Conservation (phyloP, 495 filamentous ascomycete species). For the Podospora bellae-mahoneyi region DNA sequence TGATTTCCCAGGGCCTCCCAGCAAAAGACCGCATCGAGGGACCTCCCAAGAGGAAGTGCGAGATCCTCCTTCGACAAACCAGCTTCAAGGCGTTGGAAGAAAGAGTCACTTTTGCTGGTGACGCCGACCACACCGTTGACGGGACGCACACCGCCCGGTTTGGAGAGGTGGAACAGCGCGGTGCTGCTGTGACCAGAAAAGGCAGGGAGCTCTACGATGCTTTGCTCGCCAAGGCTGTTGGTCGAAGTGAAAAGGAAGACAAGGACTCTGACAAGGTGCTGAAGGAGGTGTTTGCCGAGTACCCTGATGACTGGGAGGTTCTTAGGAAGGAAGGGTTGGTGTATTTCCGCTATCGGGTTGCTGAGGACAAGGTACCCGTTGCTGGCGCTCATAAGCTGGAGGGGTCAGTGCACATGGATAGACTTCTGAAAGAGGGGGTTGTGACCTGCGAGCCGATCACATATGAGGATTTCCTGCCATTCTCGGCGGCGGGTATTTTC, state of each 20-base stretch:
- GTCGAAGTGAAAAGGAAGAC: constrained; percentile 25
- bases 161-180: constrained; percentile 46
- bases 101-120: constrained; percentile 31
- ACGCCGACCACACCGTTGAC: constrained; percentile 16
- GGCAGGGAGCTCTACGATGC: constrained; percentile 42
- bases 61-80: constrained; percentile 43
- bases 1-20: constrained; percentile 35
- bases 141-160: constrained; percentile 45
- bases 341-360: constrained; percentile 34
- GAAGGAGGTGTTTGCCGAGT: constrained; percentile 27
- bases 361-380: not conserved
- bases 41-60: constrained; percentile 35
- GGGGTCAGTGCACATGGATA: constrained; percentile 11
- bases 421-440: constrained; percentile 27
- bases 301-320: constrained; percentile 33
- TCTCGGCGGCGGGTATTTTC: constrained; percentile 46
- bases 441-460: constrained; percentile 37
- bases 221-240: constrained; percentile 24
- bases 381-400: not conserved
- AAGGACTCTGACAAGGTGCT: constrained; percentile 26
- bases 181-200: constrained; percentile 39
- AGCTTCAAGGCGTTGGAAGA: constrained; percentile 46
- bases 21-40: constrained; percentile 45
- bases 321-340: constrained; percentile 33
- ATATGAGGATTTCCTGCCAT: constrained; percentile 45